Percentiles rank a stretch among this genome's conserved stretches.
These are phyloP conservation scores for Apodospora peruviana DNA, from an alignment of 495 filamentous ascomycete species.

Conservation along the genomic window DNA sequence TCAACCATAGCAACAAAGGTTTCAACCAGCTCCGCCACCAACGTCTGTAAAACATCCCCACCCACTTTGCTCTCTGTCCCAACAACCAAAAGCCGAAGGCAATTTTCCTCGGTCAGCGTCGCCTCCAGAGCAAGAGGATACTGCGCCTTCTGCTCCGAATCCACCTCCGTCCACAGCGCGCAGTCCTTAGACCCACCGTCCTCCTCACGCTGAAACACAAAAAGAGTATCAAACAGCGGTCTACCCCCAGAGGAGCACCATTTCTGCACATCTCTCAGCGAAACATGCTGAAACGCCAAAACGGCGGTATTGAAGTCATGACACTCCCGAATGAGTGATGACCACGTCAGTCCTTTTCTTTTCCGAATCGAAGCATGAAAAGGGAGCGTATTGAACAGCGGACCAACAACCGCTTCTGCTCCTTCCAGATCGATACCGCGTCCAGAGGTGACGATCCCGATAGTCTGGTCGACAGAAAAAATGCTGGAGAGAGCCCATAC, in stretches of 20 bases:
- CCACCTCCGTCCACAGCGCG: conserved; percentile 50
- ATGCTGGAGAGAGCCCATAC: conserved; percentile 45
- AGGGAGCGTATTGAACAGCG: conserved; percentile 87
- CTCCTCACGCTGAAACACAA: conserved; percentile 66
- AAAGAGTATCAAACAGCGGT: conserved; percentile 76
- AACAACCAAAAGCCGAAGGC: conserved; percentile 49
- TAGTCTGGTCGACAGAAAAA: conserved; percentile 28
- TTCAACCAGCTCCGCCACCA: conserved; percentile 38
- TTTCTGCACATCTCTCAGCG: conserved; percentile 67
- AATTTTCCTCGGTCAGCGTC: conserved; percentile 39
- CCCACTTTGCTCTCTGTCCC: conserved; percentile 40
- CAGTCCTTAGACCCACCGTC: background rate
- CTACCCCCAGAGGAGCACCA: conserved; percentile 54
- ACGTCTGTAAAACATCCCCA: conserved; percentile 13
- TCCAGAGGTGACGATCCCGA: conserved; percentile 68
- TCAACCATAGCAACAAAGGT: conserved; percentile 17
- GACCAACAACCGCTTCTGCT: conserved; percentile 69
- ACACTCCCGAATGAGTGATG: conserved; percentile 44
- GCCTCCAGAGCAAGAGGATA: conserved; percentile 76
- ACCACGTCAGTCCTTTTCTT: conserved; percentile 45
- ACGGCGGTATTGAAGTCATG: conserved; percentile 57
- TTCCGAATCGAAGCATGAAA: conserved; percentile 31
- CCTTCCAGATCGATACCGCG: conserved; percentile 59
- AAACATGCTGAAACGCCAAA: conserved; percentile 63
- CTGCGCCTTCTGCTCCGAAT: conserved; percentile 46